Evolutionary conservation across 2,329 filamentous ascomycete genomes (phyloP), one percentile per base, ranked within the genome.

Genomic region (Fusarium graminum): DNA sequence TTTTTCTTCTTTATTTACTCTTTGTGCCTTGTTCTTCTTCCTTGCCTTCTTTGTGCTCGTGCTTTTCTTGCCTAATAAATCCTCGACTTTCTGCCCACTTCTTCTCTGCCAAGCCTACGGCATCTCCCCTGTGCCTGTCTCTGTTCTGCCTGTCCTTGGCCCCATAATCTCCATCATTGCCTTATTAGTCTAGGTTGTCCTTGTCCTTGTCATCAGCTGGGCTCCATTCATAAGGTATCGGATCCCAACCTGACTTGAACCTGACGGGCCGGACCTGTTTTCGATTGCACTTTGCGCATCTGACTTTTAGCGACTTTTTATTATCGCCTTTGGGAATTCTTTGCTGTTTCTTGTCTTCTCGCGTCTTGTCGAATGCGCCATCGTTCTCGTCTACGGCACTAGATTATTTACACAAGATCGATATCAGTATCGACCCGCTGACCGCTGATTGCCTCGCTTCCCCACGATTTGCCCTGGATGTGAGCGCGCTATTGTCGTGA

Each of bases 191-290:
- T 60, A 42, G 58, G 50, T 52, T 58, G 54, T 46, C 52, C 52
- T 65, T 67, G 60, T 46, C 52, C 52, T 65, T 67, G 60, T 65
- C 64, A 68, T 65, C 65, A 68, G 47, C 65, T 68, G 59, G 58
- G 59, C 59, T 63, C 59, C 59, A 63, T 63, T 36, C 29, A 61
- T 60, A 61, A 61, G 56, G 47, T 55, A 61, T 61, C 36, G 56
- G 38, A 63, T 63, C 59, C 58, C 58, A 59, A 59, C 52, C 49
- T 44, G 28, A 54, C 52, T 39, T 43, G 14, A 50, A 59, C 63
- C 63, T 57, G 41, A 67, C 58, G 52, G 45, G 40, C 53, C 17
- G 47, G 36, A 45, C 46, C 45, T 43, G 47, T 47, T 43, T 42
- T 45, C 45, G 36, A 41, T 44, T 51, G 26, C 32, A 36, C 40